phyloP scores from a whole-genome alignment of 108 stramenopile species.

The Chaetoceros muelleri region DNA sequence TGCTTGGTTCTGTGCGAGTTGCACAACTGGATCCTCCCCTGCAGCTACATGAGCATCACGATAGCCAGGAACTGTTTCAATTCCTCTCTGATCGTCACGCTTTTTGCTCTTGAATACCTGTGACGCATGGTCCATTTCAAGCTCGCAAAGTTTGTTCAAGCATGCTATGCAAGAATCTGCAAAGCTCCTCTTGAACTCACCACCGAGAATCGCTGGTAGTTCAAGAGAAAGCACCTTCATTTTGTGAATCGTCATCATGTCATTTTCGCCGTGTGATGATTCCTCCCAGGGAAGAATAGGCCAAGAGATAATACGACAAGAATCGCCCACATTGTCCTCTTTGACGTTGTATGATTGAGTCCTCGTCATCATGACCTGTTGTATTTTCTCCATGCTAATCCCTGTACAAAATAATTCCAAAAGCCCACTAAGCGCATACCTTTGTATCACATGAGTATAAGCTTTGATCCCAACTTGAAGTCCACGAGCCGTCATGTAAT shows the following conservation, averaged over 20 bases:
- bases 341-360: conserved; percentile 1
- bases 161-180: neutral
- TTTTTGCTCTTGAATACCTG: conserved; percentile 53
- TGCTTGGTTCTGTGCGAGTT: conserved; percentile 28
- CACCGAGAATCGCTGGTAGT: neutral
- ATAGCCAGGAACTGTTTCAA: conserved; percentile 66
- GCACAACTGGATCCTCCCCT: conserved; percentile 53
- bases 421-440: conserved; percentile 65
- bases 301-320: too few species aligned
- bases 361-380: neutral
- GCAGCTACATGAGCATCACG: conserved; percentile 45
- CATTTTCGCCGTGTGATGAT: conserved; percentile 6
- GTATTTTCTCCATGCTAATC: neutral
- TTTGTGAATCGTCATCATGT: neutral
- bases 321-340: too few species aligned
- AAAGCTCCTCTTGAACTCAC: neutral
- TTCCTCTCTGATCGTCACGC: conserved; percentile 73
- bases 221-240: neutral
- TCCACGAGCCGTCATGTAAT: conserved; percentile 44
- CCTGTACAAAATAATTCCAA: conserved; percentile 21
- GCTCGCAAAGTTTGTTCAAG: conserved; percentile 27
- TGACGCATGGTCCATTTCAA: conserved; percentile 53
- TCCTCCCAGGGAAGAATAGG: conserved; percentile 65
- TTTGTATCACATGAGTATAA: conserved; percentile 60
- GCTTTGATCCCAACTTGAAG: conserved; percentile 51